These are phyloP conservation scores for Backusella liffmaniae DNA, from an alignment of 192 early-diverging fungal species.

Conservation along the genomic window DNA sequence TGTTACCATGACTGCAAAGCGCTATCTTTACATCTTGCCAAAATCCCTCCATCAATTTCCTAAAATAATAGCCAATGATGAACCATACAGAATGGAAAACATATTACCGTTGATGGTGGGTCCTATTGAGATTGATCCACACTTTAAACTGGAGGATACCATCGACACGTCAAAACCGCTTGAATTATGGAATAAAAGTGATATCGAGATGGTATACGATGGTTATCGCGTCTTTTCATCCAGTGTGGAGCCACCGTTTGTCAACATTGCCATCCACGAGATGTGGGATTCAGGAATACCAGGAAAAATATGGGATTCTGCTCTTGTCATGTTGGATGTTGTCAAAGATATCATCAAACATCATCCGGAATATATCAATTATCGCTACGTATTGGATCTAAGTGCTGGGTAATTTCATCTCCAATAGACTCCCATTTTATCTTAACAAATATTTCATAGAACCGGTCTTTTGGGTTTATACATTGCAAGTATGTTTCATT, in stretches of 20 bases:
- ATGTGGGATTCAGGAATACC: conserved; percentile 43
- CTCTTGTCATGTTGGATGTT: conserved; percentile 38
- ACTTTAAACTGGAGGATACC: neutral
- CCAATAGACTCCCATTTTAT: neutral
- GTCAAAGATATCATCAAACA: conserved; percentile 26
- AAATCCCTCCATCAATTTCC: neutral
- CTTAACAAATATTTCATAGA: neutral
- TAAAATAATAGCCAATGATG: neutral
- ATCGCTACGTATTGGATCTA: conserved; percentile 42
- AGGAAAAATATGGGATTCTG: conserved; percentile 54
- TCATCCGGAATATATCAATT: conserved; percentile 27
- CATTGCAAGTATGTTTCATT: conserved; percentile 27
- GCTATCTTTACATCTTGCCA: conserved; percentile 13
- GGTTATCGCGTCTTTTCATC: conserved; percentile 17
- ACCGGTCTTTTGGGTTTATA: conserved; percentile 47
- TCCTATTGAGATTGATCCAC: conserved; percentile 7
- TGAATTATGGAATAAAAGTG: conserved; percentile 1
- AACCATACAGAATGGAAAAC: conserved; percentile 7
- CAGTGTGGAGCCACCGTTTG: neutral
- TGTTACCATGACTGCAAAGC: neutral
- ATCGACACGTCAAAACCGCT: neutral
- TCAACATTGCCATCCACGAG: conserved; percentile 35
- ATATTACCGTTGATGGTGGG: conserved; percentile 23
- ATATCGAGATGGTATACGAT: conserved; percentile 18
- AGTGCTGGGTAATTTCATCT: conserved; percentile 41